Conservation (phyloP, 495 filamentous ascomycete species). For the Niebla homalea region DNA sequence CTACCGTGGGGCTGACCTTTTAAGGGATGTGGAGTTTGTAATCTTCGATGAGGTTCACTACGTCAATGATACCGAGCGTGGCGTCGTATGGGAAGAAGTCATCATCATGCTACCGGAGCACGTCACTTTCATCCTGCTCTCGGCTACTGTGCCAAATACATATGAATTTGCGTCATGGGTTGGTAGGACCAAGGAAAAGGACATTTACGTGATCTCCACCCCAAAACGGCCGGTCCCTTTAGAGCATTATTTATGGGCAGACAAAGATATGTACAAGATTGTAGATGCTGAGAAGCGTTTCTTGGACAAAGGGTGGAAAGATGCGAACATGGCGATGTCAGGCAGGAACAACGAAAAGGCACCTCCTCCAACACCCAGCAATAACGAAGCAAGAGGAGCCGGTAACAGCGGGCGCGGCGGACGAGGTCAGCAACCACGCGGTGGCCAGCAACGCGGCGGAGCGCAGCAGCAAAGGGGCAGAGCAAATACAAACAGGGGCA, state of each 20-base stretch:
- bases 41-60: slow-evolving; percentile 99
- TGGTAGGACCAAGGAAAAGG: slow-evolving; percentile 92
- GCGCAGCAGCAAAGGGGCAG: slow-evolving; percentile 35
- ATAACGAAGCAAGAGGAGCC: slow-evolving; percentile 19
- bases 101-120: slow-evolving; percentile 99
- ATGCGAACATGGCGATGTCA: slow-evolving; percentile 70
- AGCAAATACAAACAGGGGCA: slow-evolving; percentile 46
- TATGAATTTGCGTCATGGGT: slow-evolving; percentile 98
- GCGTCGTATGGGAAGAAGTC: slow-evolving; percentile 98
- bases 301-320: slow-evolving; percentile 84
- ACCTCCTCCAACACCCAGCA: slow-evolving; percentile 33
- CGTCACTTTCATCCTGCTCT: slow-evolving; percentile 86
- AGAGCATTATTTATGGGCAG: slow-evolving; percentile 92
- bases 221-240: slow-evolving; percentile 88
- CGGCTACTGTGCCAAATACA: slow-evolving; percentile 94
- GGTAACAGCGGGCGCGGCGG: slow-evolving; percentile 36
- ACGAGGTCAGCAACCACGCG: slow-evolving; percentile 32
- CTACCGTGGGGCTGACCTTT: slow-evolving; percentile 89
- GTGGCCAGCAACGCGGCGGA: slow-evolving; percentile 35
- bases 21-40: slow-evolving; percentile 95
- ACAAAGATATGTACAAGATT: slow-evolving; percentile 85
- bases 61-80: slow-evolving; percentile 93
- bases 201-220: slow-evolving; percentile 98
- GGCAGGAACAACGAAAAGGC: slow-evolving; percentile 68
- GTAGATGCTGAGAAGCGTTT: slow-evolving; percentile 86